Conservation (phyloP, 495 filamentous ascomycete species). For the Neurospora sp. region DNA sequence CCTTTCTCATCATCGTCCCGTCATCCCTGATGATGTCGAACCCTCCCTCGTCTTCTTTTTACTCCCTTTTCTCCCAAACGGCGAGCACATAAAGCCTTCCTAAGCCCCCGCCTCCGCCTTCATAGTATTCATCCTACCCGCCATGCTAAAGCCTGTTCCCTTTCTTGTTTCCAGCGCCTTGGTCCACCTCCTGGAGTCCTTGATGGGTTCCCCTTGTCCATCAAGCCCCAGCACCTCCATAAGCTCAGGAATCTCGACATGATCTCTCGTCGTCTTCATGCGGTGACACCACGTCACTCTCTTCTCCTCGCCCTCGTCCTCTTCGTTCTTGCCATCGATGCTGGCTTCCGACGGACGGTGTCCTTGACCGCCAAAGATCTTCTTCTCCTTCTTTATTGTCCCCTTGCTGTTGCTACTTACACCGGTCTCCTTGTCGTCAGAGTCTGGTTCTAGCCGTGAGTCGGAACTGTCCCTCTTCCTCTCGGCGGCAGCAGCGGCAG, state of each 20-base stretch:
- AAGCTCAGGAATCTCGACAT: slow-evolving; percentile 58
- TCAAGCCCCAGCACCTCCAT: slow-evolving; percentile 52
- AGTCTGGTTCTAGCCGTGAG: not conserved
- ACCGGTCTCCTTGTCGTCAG: not conserved
- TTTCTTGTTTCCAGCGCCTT: slow-evolving; percentile 33
- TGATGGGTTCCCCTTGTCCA: slow-evolving; percentile 24
- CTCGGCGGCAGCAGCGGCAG: not conserved
- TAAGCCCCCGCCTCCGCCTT: slow-evolving; percentile 7
- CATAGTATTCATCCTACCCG: slow-evolving; percentile 28
- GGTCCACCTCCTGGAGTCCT: slow-evolving; percentile 33
- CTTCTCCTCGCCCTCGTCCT: slow-evolving; percentile 34
- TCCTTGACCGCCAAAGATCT: not conserved
- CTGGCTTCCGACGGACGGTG: slow-evolving; percentile 10
- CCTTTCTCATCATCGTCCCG: not conserved
- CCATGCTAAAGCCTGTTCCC: slow-evolving; percentile 34
- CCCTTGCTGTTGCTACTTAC: not conserved
- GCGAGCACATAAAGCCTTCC: not conserved
- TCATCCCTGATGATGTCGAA: not conserved
- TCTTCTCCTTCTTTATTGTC: not conserved
- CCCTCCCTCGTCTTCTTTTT: not conserved
- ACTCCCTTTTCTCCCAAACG: not conserved
- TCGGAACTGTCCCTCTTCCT: not conserved
- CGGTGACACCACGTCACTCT: slow-evolving; percentile 70
- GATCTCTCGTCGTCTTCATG: slow-evolving; percentile 72
- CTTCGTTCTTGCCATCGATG: slow-evolving; percentile 17